A percentile compares a stretch with the other conserved stretches of the same genome.
Conservation (phyloP, 179 eudicot genomes). For the Monotropa hypopitys region DNA sequence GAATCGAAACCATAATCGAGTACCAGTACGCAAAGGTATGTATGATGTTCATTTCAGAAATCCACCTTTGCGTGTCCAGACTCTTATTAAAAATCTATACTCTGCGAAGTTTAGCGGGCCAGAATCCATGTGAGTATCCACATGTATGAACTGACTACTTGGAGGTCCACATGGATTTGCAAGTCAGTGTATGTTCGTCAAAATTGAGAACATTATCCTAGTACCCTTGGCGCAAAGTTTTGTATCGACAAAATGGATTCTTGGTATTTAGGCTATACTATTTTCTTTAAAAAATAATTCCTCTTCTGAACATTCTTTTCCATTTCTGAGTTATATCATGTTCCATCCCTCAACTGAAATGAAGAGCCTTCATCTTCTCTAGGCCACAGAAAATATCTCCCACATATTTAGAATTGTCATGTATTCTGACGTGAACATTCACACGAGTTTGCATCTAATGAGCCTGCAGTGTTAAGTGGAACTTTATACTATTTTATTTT, state of each 20-base stretch:
- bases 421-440: background rate
- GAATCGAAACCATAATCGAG: conserved; percentile 83
- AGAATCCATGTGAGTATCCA: background rate
- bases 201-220: background rate
- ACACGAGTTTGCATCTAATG: background rate
- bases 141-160: background rate
- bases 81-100: background rate
- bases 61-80: background rate
- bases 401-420: background rate
- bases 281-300: background rate
- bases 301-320: background rate
- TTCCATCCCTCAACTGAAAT: background rate
- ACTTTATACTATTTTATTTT: background rate
- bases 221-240: background rate
- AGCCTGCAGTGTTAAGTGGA: background rate
- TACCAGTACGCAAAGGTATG: conserved; percentile 78
- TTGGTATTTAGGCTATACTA: background rate
- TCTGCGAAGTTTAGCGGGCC: background rate
- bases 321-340: background rate
- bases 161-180: background rate
- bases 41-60: background rate
- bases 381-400: background rate
- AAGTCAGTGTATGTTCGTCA: background rate
- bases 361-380: background rate
- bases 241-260: background rate